These are phyloP conservation scores for Yamadazyma siamensis DNA, from an alignment of 1,139 yeast species.

Conservation along the genomic window DNA sequence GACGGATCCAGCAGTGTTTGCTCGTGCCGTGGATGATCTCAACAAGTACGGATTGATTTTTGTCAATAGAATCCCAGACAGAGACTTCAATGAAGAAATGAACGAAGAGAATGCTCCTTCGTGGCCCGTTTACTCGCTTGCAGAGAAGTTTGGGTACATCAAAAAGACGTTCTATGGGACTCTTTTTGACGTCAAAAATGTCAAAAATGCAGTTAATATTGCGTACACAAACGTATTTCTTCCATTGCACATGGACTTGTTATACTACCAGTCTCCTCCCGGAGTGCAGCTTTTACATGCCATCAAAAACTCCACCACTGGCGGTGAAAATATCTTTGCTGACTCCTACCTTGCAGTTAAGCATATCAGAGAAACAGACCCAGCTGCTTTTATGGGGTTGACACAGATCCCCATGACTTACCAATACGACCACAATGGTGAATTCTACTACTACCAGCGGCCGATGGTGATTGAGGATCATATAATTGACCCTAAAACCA, in stretches of 20 bases:
- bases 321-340: conserved; percentile 73
- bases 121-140: conserved; percentile 50
- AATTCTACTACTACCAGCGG: conserved; percentile 61
- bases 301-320: conserved; percentile 58
- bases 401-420: conserved; percentile 64
- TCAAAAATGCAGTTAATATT: conserved; percentile 62
- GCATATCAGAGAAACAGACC: conserved; percentile 51
- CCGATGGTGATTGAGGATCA: conserved; percentile 65
- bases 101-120: conserved; percentile 25
- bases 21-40: conserved; percentile 42
- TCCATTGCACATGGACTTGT: conserved; percentile 78
- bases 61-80: conserved; percentile 50
- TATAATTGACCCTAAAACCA: conserved; percentile 25
- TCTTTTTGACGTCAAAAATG: conserved; percentile 65
- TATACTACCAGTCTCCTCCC: conserved; percentile 82
- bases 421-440: conserved; percentile 64
- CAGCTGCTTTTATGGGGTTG: conserved; percentile 63
- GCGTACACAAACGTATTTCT: conserved; percentile 68
- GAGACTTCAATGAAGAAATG: conserved; percentile 17
- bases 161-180: conserved; percentile 74
- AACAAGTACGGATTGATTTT: conserved; percentile 60
- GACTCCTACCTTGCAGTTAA: conserved; percentile 72
- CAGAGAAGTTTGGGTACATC: conserved; percentile 64
- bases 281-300: conserved; percentile 73
- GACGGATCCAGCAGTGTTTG: conserved; percentile 30